Evolutionary conservation across 139 green algal genomes (phyloP).

Genomic region (Micromonas pusilla): DNA sequence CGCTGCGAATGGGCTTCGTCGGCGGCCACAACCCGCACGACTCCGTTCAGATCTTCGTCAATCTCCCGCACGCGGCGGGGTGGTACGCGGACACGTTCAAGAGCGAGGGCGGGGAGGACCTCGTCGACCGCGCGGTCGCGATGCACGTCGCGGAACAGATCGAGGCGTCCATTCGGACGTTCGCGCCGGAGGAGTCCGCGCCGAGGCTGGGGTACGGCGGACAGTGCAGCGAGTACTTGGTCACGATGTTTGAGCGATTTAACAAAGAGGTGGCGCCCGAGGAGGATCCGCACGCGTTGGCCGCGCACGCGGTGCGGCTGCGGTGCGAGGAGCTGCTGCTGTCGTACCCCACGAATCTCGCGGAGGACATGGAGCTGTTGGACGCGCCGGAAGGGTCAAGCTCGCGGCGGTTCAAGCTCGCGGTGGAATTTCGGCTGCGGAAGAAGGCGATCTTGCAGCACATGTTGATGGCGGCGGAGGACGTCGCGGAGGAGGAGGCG

Average conservation of each 20-base stretch:
- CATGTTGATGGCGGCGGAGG: background rate
- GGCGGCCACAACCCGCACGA: constrained; percentile 3
- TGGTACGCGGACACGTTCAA: constrained; percentile 8
- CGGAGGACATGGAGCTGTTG: constrained; percentile 4
- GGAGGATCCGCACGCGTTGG: background rate
- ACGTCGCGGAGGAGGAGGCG: background rate
- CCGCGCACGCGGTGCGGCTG: background rate
- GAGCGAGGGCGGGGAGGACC: background rate
- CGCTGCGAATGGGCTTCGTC: constrained; percentile 8
- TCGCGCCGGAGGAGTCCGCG: background rate
- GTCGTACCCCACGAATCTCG: background rate
- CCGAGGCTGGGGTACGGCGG: constrained; percentile 6
- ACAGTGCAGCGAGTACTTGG: background rate
- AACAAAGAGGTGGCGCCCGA: background rate
- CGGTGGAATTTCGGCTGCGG: background rate
- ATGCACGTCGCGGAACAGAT: background rate
- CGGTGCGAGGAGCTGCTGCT: constrained; percentile 8
- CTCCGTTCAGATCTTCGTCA: background rate
- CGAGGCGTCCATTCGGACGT: background rate
- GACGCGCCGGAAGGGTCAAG: background rate
- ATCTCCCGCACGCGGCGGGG: background rate
- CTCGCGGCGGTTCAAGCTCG: background rate
- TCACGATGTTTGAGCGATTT: constrained; percentile 1
- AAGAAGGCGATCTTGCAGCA: constrained; percentile 14
- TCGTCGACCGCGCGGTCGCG: background rate